These are phyloP conservation scores for Hypoxylon sp. DNA, from an alignment of 2,329 filamentous ascomycete genomes.

Conservation along the genomic window DNA sequence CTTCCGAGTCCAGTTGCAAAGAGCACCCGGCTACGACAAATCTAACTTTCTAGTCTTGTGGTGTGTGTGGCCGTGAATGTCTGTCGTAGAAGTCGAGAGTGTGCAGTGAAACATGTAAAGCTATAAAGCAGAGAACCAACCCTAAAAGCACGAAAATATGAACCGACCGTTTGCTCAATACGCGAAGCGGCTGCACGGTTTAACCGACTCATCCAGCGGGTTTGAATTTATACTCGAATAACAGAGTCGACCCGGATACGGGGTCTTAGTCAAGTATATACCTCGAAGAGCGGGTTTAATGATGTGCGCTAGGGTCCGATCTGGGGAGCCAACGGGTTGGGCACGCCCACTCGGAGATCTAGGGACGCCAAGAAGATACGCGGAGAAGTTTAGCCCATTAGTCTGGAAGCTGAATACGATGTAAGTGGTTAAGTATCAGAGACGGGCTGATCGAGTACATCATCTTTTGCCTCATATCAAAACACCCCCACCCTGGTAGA, in stretches of 20 bases:
- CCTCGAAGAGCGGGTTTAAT: constrained; percentile 35
- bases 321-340: constrained; percentile 51
- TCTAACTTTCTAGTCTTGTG: background rate
- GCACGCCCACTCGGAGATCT: constrained; percentile 49
- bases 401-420: constrained; percentile 43
- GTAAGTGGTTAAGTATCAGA: constrained; percentile 47
- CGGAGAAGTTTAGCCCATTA: constrained; percentile 36
- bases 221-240: constrained; percentile 40
- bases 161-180: constrained; percentile 28
- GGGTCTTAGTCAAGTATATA: constrained; percentile 48
- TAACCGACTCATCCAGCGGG: constrained; percentile 22
- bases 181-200: constrained; percentile 5
- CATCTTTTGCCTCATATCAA: constrained; percentile 42
- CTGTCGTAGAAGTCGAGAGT: constrained; percentile 3
- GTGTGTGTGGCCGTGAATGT: background rate
- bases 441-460: constrained; percentile 41
- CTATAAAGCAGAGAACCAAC: constrained; percentile 38
- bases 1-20: constrained; percentile 1
- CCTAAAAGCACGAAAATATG: constrained; percentile 23
- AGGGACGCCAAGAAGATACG: constrained; percentile 39
- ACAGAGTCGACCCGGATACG: constrained; percentile 32
- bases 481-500: constrained; percentile 38
- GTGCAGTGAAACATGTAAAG: constrained; percentile 25
- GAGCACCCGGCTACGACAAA: constrained; percentile 3
- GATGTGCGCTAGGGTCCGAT: constrained; percentile 51